Evolutionary conservation across 441 rosid species (phyloP).

Genomic region (Erysimum cheiri): DNA sequence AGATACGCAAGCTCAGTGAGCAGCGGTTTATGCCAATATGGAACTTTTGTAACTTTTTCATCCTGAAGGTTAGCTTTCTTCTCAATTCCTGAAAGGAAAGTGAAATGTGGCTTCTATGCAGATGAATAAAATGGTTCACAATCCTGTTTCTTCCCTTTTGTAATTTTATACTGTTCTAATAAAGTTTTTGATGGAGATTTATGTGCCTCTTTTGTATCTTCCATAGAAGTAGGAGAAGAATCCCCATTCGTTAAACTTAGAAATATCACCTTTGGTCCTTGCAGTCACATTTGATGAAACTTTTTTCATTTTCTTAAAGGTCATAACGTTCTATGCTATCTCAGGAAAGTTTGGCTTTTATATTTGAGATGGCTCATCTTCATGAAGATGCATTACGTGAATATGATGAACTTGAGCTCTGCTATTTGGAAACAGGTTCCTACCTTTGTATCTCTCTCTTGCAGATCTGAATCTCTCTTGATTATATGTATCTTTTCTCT

Average conservation of each 20-base stretch:
- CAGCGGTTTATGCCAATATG: slow-evolving; percentile 94
- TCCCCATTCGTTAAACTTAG: slow-evolving; percentile 25
- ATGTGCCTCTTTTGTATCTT: slow-evolving; percentile 24
- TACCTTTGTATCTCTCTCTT: slow-evolving; percentile 14
- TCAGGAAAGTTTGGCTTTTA: slow-evolving; percentile 99
- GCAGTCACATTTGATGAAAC: slow-evolving; percentile 28
- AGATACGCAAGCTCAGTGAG: slow-evolving; percentile 96
- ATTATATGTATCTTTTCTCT: slow-evolving; percentile 14
- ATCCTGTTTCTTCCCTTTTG: slow-evolving; percentile 26
- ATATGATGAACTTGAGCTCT: slow-evolving; percentile 96
- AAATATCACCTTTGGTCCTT: slow-evolving; percentile 22
- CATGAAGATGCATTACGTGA: slow-evolving; percentile 97
- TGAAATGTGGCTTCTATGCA: slow-evolving; percentile 30
- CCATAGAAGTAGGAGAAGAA: slow-evolving; percentile 32
- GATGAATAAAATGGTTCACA: slow-evolving; percentile 23
- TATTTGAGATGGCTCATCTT: slow-evolving; percentile 98
- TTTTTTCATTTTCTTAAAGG: slow-evolving; percentile 25
- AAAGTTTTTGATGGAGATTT: slow-evolving; percentile 13
- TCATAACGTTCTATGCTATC: slow-evolving; percentile 37
- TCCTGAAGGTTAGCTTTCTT: slow-evolving; percentile 83
- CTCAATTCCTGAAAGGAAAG: slow-evolving; percentile 37
- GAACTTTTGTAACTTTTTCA: slow-evolving; percentile 98
- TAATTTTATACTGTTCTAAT: slow-evolving; percentile 10
- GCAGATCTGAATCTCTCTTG: not conserved
- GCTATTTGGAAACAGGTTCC: slow-evolving; percentile 96